Conservation (phyloP, 1,284 basidiomycete species). For the Cryptococcus sp. region DNA sequence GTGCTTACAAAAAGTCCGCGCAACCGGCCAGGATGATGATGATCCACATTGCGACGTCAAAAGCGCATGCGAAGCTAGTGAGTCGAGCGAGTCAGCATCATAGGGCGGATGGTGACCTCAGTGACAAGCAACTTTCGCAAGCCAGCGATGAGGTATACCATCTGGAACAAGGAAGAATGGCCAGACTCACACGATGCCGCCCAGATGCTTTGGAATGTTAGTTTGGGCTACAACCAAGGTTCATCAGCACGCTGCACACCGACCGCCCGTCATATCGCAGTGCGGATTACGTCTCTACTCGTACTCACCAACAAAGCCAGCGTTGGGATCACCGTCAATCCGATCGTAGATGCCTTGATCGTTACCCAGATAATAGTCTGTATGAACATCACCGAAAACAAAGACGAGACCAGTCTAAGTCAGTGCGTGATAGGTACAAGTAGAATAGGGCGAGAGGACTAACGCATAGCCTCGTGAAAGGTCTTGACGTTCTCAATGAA, state of each 20-base stretch:
- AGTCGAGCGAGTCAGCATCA: background rate
- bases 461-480: constrained; percentile 31
- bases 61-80: constrained; percentile 30
- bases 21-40: constrained; percentile 26
- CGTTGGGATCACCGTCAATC: constrained; percentile 21
- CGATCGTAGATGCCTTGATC: constrained; percentile 23
- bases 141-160: too few species aligned
- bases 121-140: too few species aligned
- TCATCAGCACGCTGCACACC: background rate
- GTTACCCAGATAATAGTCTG: constrained; percentile 37
- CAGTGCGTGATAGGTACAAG: background rate
- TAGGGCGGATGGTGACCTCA: background rate
- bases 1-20: constrained; percentile 35
- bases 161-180: too few species aligned
- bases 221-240: constrained; percentile 22
- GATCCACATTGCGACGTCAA: constrained; percentile 34
- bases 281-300: background rate
- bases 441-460: constrained; percentile 1
- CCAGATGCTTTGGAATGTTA: constrained; percentile 45
- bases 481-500: constrained; percentile 34
- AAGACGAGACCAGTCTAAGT: too few species aligned
- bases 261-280: too few species aligned
- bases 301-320: constrained; percentile 37
- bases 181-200: constrained; percentile 33
- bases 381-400: too few species aligned